These are phyloP conservation scores for Lactifluus hygrophoroides DNA, from an alignment of 768 basidiomycete species.

Conservation along the genomic window DNA sequence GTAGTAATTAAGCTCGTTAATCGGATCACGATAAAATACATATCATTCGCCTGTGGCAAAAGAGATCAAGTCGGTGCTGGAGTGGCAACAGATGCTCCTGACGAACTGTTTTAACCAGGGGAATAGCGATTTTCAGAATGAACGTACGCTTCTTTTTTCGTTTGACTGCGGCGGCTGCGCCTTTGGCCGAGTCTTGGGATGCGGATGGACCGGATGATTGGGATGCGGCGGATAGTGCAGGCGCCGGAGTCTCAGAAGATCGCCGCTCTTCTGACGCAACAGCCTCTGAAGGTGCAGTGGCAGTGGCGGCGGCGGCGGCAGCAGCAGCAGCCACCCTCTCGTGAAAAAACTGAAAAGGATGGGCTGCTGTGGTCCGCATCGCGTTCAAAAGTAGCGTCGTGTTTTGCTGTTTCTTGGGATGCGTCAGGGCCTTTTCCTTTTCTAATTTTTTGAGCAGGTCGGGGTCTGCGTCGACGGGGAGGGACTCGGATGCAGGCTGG, in stretches of 20 bases:
- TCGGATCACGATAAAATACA: not conserved
- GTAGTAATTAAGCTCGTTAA: not conserved
- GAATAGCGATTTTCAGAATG: conserved; percentile 8
- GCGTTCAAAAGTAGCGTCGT: conserved; percentile 62
- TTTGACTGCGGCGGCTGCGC: conserved; percentile 44
- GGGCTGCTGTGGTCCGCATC: conserved; percentile 70
- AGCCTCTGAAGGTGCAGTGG: conserved; percentile 16
- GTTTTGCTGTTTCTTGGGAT: conserved; percentile 54
- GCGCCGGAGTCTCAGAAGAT: conserved; percentile 29
- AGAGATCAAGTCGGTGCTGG: conserved; percentile 6
- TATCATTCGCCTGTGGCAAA: not conserved
- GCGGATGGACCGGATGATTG: conserved; percentile 31
- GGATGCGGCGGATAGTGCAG: conserved; percentile 27
- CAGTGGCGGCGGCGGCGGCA: conserved; percentile 26
- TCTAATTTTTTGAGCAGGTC: conserved; percentile 12
- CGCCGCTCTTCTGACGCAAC: conserved; percentile 16
- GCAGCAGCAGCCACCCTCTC: conserved; percentile 31
- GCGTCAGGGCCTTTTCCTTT: conserved; percentile 6
- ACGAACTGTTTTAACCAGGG: not conserved
- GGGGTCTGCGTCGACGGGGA: conserved; percentile 13
- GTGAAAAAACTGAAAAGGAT: conserved; percentile 46
- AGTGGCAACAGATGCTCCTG: conserved; percentile 6
- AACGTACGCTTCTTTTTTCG: conserved; percentile 75
- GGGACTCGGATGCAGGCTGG: not conserved
- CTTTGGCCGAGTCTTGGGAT: conserved; percentile 42